Evolutionary conservation across 371 early-diverging fungal species (phyloP), one percentile per base, ranked within the genome.

Genomic region (Mortierella sp.): DNA sequence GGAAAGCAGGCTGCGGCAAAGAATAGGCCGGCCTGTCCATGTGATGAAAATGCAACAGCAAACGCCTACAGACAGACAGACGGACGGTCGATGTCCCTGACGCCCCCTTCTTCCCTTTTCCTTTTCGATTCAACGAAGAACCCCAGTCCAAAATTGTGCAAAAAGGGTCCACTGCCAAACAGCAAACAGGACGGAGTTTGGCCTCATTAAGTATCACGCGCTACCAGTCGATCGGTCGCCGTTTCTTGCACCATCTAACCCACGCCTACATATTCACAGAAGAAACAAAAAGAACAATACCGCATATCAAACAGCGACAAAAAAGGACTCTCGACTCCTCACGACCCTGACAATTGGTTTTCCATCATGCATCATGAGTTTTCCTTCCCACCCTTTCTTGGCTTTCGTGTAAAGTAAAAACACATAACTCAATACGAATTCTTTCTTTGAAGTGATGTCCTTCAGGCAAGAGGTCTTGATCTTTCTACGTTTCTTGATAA

Each of bases 231-330:
- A 61, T 37, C 61, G 22, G 37, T 31, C 2, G 37, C 34, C 61
- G 47, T 48, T 48, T 39, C 39, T 61, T 34, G 37, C 61, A 19
- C n/a, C 34, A 61, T 61, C 61, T 37, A 61, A 34, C 61, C 61
- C 61, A 61, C 61, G 13, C 8, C 34, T 37, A 34, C 22, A 61
- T 61, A 22, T 61, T 61, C 61, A 55, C 34, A 55, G 29, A 55
- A 55, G 19, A 55, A 31, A 31, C 14, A 34, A 55, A 55, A 31
- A 14, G 19, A 37, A 31, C 34, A 58, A 58, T 19, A 34, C 0
- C 26, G 31, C 22, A 22, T 5, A 47, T 47, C 11, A 14, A 8
- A 58, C 9, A 8, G 58, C 19, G 34, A 22, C 8, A 34, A 58
- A 61, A 34, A 19, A 53, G 34, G 4, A 61, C 61, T 22, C 61